Evolutionary conservation across 148 eudicot genomes (phyloP).

Genomic region (Rhododendron simsii): DNA sequence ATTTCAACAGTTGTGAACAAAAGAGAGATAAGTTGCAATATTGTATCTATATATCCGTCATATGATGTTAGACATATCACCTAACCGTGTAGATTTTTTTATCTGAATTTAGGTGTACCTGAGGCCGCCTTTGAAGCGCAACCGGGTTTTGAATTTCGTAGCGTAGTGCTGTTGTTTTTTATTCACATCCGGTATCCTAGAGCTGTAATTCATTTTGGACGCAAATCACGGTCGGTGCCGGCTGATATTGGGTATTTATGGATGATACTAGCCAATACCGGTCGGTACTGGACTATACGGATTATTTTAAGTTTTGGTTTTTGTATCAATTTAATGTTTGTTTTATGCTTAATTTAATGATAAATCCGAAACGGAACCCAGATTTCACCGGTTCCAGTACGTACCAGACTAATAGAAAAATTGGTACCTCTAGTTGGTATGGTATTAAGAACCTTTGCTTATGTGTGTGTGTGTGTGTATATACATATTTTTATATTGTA

Average conservation of each 20-base stretch:
- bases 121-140: background rate
- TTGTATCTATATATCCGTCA: background rate
- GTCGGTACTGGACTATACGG: background rate
- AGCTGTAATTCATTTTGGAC: background rate
- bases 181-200: background rate
- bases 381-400: background rate
- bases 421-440: background rate
- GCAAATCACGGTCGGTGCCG: background rate
- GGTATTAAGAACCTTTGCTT: background rate
- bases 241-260: no score
- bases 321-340: background rate
- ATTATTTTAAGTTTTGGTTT: background rate
- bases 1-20: no score
- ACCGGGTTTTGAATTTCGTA: background rate
- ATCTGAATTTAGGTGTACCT: background rate
- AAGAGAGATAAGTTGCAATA: background rate
- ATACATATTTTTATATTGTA: no score
- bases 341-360: background rate
- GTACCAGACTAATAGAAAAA: background rate
- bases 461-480: no score
- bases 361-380: background rate
- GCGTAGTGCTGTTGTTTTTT: no score
- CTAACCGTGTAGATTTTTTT: background rate
- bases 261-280: background rate
- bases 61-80: background rate